Base-by-base conservation (phyloP, 371 early-diverging fungal genomes). In the Mortierella sp. region DNA sequence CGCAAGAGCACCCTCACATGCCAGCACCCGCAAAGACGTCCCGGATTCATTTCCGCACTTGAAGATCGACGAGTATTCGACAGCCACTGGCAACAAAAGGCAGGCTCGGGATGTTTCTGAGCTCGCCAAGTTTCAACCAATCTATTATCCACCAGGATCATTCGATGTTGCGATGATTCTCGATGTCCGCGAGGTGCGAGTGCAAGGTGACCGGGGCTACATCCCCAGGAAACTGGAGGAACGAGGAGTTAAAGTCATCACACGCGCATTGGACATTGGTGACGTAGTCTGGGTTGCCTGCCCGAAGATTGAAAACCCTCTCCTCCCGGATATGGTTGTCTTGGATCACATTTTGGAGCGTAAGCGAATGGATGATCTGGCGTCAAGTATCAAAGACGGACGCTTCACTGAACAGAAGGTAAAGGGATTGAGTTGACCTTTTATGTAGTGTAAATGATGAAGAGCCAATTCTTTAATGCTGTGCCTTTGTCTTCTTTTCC, bases 401-500 rank as follows among this genome's bases (percentile, higher is more conserved):
- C 92, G 99, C 40, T 98, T 94, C 88, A 91, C 89, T 31, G 99
- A 99, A 81, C 99, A 99, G 91, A 99, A 99, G 91, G 93, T 93
- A 75, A 40, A 53, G 24, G 10, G 34, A 37, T 13, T 34, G 37
- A n/a, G 8, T 21, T 4, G 8, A 10, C 21, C 8, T 11, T 24
- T 50, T 14, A 28, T 0, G 24, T n/a, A 26, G 57, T 2, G 21
- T 11, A n/a, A 14, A 16, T 5, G 6, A 57, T 11, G 16, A 31
- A 1, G 16, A 19, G 61, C 1, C 19, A 16, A 11, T 34, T 1
- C 21, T 31, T 19, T 31, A 5, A 24, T 28, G 34, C 61, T 34
- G n/a, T 40, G 14, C 28, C 14, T 40, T 28, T 50, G 3, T 50
- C 71, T 11, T 31, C 16, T 53, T 44, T 37, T 53, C n/a, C 43